phyloP scores from a whole-genome alignment of 805 yeast genomes.

The Groenewaldozyma tartarivorans region DNA sequence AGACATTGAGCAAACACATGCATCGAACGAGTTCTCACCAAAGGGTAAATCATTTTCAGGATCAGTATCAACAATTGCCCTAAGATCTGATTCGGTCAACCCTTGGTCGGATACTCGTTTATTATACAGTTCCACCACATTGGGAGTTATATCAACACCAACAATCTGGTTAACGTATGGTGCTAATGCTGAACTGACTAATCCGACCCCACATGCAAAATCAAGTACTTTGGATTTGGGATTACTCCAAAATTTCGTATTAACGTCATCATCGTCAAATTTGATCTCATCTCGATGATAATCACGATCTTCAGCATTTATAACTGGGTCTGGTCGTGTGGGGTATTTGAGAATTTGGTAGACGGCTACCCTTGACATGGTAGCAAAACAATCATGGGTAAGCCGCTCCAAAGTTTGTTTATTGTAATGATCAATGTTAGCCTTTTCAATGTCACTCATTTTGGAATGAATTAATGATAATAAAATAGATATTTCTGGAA shows the following conservation, averaged over 20 bases:
- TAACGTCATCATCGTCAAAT: background rate
- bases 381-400: background rate
- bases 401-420: no score
- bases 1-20: constrained; percentile 17
- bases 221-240: constrained; percentile 15
- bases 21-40: constrained; percentile 12
- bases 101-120: constrained; percentile 16
- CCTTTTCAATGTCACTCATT: background rate
- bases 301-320: background rate
- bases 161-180: constrained; percentile 14
- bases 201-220: constrained; percentile 22
- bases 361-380: background rate
- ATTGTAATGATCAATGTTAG: background rate
- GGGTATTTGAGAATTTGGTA: background rate
- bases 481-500: no score
- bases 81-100: constrained; percentile 12
- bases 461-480: no score
- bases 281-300: background rate
- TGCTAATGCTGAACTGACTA: constrained; percentile 15
- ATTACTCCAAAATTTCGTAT: background rate
- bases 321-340: background rate
- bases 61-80: constrained; percentile 13
- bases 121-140: constrained; percentile 17
- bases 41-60: constrained; percentile 2
- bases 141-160: constrained; percentile 20